Evolutionary conservation across 2,329 filamentous ascomycete species (phyloP).

Genomic region (Endothia cerciana): DNA sequence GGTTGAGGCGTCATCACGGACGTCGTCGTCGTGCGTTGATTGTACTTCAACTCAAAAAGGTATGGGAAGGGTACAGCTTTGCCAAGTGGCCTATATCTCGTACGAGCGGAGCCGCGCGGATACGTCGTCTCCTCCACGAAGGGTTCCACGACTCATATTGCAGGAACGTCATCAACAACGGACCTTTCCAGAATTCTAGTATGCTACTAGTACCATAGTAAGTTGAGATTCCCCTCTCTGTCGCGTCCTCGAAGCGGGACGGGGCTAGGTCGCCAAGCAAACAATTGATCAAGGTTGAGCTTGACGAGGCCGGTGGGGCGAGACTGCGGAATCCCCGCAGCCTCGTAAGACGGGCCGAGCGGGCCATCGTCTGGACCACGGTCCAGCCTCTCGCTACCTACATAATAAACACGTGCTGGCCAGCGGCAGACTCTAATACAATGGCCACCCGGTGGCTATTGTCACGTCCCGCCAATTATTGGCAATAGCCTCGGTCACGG

Average conservation of each 20-base stretch:
- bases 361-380: neutral
- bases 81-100: too few species aligned
- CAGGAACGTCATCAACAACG: too few species aligned
- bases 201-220: too few species aligned
- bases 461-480: neutral
- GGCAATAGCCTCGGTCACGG: conserved; percentile 3
- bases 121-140: too few species aligned
- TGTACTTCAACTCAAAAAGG: neutral
- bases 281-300: neutral
- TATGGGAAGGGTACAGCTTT: too few species aligned
- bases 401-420: too few species aligned
- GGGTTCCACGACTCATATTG: too few species aligned
- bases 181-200: too few species aligned
- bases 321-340: neutral
- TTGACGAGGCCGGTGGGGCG: neutral
- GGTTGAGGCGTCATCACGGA: neutral
- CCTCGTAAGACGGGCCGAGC: neutral
- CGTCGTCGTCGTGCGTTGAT: neutral
- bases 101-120: too few species aligned
- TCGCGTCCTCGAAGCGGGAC: too few species aligned
- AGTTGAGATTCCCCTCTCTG: neutral
- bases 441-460: neutral
- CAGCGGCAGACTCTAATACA: too few species aligned
- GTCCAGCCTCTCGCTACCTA: too few species aligned
- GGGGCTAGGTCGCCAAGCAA: neutral